phyloP scores from a whole-genome alignment of 441 rosid species.

The Cnidoscolus chayamansa region DNA sequence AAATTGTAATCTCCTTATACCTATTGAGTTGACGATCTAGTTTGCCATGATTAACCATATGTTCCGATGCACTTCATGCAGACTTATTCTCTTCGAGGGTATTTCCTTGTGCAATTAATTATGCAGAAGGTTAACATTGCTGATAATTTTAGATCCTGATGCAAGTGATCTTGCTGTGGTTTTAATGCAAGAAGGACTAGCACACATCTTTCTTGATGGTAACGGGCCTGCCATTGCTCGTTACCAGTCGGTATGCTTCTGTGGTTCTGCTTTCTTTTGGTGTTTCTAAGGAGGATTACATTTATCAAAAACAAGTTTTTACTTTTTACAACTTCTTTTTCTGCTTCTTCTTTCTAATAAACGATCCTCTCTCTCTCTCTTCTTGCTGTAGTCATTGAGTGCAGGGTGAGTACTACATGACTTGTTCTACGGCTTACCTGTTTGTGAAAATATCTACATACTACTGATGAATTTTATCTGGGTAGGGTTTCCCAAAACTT shows the following conservation, averaged over 20 bases:
- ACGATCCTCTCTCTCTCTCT: neutral
- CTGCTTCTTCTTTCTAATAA: no score
- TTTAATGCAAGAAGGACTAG: slow-evolving; percentile 97
- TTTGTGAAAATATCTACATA: no score
- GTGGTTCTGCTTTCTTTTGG: neutral
- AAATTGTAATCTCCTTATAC: slow-evolving; percentile 13
- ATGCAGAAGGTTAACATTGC: no score
- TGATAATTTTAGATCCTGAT: slow-evolving; percentile 59
- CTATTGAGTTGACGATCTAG: slow-evolving; percentile 10
- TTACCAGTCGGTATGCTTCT: slow-evolving; percentile 73
- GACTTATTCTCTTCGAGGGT: neutral
- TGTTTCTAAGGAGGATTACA: no score
- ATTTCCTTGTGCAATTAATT: no score
- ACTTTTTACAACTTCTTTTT: neutral
- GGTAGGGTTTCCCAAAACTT: slow-evolving; percentile 80
- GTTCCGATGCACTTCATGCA: slow-evolving; percentile 4
- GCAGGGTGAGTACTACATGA: no score
- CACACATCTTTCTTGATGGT: slow-evolving; percentile 72
- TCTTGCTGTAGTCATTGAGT: slow-evolving; percentile 62
- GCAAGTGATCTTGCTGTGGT: slow-evolving; percentile 92
- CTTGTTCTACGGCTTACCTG: no score
- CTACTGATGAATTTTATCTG: slow-evolving; percentile 5
- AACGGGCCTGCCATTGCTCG: slow-evolving; percentile 98
- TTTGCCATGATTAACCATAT: neutral
- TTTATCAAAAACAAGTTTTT: no score